phyloP scores from a whole-genome alignment of 805 yeast species.

The Candida succiphila region DNA sequence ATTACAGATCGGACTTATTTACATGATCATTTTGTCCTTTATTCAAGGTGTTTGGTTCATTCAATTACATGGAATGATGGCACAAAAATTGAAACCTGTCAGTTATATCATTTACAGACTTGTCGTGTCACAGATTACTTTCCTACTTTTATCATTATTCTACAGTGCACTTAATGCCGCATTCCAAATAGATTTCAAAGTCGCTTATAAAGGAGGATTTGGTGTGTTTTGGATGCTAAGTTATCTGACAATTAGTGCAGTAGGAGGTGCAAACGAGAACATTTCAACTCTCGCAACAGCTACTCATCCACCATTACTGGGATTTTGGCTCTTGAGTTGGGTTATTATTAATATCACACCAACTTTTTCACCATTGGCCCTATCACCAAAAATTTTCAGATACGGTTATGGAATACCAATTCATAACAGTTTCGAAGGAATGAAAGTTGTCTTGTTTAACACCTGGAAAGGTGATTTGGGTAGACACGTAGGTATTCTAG shows the following conservation, averaged over 20 bases:
- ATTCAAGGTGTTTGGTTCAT: slow-evolving; percentile 58
- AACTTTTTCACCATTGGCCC: slow-evolving; percentile 54
- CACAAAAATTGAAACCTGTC: slow-evolving; percentile 28
- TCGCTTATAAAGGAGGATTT: slow-evolving; percentile 55
- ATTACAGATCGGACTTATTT: slow-evolving; percentile 66
- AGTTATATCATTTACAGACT: slow-evolving; percentile 46
- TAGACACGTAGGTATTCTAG: slow-evolving; percentile 46
- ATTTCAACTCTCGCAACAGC: slow-evolving; percentile 41
- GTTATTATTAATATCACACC: slow-evolving; percentile 63
- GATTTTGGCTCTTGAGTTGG: slow-evolving; percentile 66
- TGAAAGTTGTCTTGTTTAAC: slow-evolving; percentile 48
- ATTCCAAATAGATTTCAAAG: slow-evolving; percentile 51
- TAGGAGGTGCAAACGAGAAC: slow-evolving; percentile 69
- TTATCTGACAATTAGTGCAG: slow-evolving; percentile 62
- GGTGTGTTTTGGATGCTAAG: slow-evolving; percentile 65
- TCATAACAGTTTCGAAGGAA: slow-evolving; percentile 52
- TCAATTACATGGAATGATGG: slow-evolving; percentile 40
- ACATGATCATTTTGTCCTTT: slow-evolving; percentile 60
- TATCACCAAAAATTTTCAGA: slow-evolving; percentile 46
- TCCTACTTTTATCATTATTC: slow-evolving; percentile 46
- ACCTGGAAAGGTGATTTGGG: slow-evolving; percentile 51
- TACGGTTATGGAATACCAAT: slow-evolving; percentile 65
- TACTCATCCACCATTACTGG: slow-evolving; percentile 51
- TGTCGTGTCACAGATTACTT: slow-evolving; percentile 38
- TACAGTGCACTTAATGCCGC: slow-evolving; percentile 55